These are phyloP conservation scores for Hanseniaspora vineae DNA, from an alignment of 805 yeast genomes.

Conservation along the genomic window DNA sequence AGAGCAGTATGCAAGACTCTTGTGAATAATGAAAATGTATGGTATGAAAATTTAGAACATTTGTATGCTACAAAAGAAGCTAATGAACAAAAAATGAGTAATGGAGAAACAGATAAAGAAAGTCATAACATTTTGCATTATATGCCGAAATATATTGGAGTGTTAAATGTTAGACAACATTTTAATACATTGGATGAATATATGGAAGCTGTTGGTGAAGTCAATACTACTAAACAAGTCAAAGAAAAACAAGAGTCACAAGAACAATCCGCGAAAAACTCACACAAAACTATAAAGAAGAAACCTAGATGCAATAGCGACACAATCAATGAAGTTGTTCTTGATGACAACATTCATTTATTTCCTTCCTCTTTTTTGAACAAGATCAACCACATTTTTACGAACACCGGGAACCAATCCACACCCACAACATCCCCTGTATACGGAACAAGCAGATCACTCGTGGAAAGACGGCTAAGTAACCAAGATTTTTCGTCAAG, in stretches of 20 bases:
- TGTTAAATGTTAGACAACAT: conserved; percentile 76
- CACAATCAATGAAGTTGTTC: conserved; percentile 61
- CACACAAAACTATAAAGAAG: neutral
- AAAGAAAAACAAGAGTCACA: neutral
- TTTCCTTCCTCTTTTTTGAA: conserved; percentile 71
- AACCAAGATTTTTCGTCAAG: too few relatives aligned
- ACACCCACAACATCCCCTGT: too few relatives aligned
- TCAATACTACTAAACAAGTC: too few relatives aligned
- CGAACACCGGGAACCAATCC: too few relatives aligned
- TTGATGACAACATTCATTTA: conserved; percentile 86
- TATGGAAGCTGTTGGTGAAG: conserved; percentile 9
- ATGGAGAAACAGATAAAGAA: conserved; percentile 11
- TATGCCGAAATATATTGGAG: conserved; percentile 94
- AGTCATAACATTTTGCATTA: conserved; percentile 69
- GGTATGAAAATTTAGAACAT: conserved; percentile 86
- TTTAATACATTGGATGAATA: conserved; percentile 22
- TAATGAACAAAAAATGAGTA: too few relatives aligned
- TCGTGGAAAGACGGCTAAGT: too few relatives aligned
- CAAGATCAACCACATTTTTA: conserved; percentile 16
- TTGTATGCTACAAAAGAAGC: neutral
- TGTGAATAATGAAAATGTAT: conserved; percentile 76
- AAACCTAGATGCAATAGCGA: conserved; percentile 7
- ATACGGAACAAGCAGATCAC: too few relatives aligned
- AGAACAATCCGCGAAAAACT: neutral
- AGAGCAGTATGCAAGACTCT: conserved; percentile 90